Conservation (phyloP, 2,329 filamentous ascomycete genomes). For the Scleromitrula shiraiana region DNA sequence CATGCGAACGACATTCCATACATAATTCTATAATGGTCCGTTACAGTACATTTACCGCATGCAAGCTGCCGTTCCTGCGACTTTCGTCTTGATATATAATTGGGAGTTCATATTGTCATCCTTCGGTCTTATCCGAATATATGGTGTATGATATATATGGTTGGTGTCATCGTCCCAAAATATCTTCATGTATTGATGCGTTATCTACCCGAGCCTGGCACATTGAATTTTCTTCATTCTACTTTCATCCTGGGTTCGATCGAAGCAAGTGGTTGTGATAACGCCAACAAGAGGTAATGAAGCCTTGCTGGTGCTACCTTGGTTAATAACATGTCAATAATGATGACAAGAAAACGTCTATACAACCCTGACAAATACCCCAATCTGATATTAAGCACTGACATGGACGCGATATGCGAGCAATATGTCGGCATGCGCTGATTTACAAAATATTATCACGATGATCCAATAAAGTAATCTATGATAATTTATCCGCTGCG, state of each 20-base stretch:
- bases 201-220: no score
- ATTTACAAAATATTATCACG: slow-evolving; percentile 13
- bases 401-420: slow-evolving; percentile 4
- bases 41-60: slow-evolving; percentile 1
- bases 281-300: no score
- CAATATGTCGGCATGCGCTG: slow-evolving; percentile 12
- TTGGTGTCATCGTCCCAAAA: no score
- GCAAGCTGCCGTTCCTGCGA: neutral
- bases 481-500: slow-evolving; percentile 8
- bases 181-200: no score
- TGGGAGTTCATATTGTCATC: neutral
- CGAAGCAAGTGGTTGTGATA: no score
- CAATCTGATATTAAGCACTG: slow-evolving; percentile 1
- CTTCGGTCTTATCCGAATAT: slow-evolving; percentile 1
- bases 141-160: neutral
- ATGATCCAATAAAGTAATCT: slow-evolving; percentile 16
- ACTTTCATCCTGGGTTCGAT: no score
- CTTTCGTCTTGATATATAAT: neutral
- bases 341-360: neutral
- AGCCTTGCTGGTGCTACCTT: no score
- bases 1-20: slow-evolving; percentile 7
- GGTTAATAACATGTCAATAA: neutral
- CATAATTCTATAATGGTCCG: neutral
- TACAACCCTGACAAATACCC: slow-evolving; percentile 5
- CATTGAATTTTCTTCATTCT: no score